phyloP scores from a whole-genome alignment of 441 rosid genomes.

The Capsella rubella region DNA sequence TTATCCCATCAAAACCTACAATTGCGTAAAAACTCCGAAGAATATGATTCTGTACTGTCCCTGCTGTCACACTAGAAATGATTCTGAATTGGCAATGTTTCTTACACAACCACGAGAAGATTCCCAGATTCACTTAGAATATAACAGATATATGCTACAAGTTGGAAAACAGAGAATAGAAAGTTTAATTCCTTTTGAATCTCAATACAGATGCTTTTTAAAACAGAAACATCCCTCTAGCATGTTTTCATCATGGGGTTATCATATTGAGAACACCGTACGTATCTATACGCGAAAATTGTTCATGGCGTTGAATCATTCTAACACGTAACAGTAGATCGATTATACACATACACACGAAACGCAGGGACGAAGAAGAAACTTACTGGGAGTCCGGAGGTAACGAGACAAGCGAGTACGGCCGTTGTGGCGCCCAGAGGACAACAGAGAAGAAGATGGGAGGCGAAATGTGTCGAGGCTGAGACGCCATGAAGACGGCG shows the following conservation, averaged over 20 bases:
- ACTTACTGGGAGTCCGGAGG: conserved; percentile 43
- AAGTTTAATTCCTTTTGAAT: not conserved
- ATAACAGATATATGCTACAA: conserved; percentile 3
- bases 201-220: not conserved
- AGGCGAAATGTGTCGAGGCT: conserved; percentile 54
- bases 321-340: conserved; percentile 10
- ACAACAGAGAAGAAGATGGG: conserved; percentile 43
- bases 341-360: not conserved
- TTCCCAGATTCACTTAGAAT: conserved; percentile 21
- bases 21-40: conserved; percentile 32
- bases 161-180: conserved; percentile 10
- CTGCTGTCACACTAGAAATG: not conserved
- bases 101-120: conserved; percentile 5
- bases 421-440: conserved; percentile 23
- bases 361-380: conserved; percentile 10
- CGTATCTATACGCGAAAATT: not conserved
- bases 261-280: not conserved
- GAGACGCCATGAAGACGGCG: conserved; percentile 56
- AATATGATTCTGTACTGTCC: conserved; percentile 25
- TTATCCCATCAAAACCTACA: conserved; percentile 8
- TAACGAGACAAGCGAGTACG: conserved; percentile 47
- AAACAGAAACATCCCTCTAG: not conserved
- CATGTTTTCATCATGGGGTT: not conserved
- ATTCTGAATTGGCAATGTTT: conserved; percentile 5
- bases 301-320: not conserved